These are phyloP conservation scores for Ascochyta koolunga DNA, from an alignment of 2,329 filamentous ascomycete species.

Conservation along the genomic window DNA sequence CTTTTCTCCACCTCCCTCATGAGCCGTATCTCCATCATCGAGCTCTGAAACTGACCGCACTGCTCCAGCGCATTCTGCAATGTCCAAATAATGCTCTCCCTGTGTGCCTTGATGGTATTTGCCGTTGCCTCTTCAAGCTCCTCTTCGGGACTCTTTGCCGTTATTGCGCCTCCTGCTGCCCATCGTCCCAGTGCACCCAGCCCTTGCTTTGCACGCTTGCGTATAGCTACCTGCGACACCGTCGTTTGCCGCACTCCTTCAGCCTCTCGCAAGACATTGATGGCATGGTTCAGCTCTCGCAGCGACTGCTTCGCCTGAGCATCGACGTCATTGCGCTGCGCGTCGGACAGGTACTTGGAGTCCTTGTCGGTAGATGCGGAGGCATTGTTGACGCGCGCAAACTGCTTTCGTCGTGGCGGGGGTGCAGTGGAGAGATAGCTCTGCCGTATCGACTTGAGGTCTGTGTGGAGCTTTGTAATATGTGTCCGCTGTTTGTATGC, in stretches of 20 bases:
- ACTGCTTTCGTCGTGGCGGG: slow-evolving; percentile 61
- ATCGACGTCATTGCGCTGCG: slow-evolving; percentile 85
- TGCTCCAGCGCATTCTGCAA: slow-evolving; percentile 76
- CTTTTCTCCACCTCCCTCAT: slow-evolving; percentile 87
- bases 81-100: slow-evolving; percentile 85
- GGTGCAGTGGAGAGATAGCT: slow-evolving; percentile 86
- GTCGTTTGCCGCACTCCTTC: slow-evolving; percentile 83
- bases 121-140: slow-evolving; percentile 72
- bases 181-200: slow-evolving; percentile 72
- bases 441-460: slow-evolving; percentile 83
- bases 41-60: slow-evolving; percentile 78
- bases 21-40: slow-evolving; percentile 91
- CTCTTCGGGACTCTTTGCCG: slow-evolving; percentile 69
- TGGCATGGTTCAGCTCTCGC: slow-evolving; percentile 81
- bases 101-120: slow-evolving; percentile 70
- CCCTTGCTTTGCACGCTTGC: slow-evolving; percentile 67
- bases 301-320: slow-evolving; percentile 84
- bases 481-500: slow-evolving; percentile 71
- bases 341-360: slow-evolving; percentile 72
- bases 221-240: slow-evolving; percentile 70
- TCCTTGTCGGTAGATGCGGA: slow-evolving; percentile 49
- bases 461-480: slow-evolving; percentile 77
- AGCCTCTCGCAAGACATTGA: slow-evolving; percentile 78
- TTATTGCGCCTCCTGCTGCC: slow-evolving; percentile 63
- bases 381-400: slow-evolving; percentile 45